Base-by-base conservation (phyloP, 768 basidiomycete species). In the Lanmaoa rubissima region DNA sequence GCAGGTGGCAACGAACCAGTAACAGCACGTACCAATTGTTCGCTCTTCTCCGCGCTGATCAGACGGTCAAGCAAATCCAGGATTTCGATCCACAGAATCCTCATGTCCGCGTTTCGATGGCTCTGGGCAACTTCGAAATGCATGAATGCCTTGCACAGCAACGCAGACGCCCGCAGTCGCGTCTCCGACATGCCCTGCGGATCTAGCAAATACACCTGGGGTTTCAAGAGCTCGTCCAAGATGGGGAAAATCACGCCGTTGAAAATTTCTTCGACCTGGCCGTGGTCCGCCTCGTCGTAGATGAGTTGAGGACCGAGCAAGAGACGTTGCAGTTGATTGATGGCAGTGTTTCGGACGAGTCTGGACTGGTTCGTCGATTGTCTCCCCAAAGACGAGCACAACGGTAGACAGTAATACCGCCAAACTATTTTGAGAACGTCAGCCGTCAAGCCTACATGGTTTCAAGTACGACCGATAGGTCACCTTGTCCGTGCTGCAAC, bases 101-200 rank as follows among this genome's bases (percentile, higher is more conserved):
- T 77, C 48, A 91, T 83, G 69, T 92, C 86, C 16, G 80, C 76
- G 42, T 80, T 76, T 12, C 73, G 75, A 59, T 81, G 78, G 45
- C 76, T 82, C 53, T 92, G 86, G 13, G 88, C 82, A 41, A 93
- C 78, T 60, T 94, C 88, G 56, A 94, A 90, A 64, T 96, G 93
- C 82, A 98, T 89, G 75, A 99, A 98, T 12, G 86, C 84, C 75
- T 97, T 97, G 81, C 94, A 97, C 35, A 97, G 77, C 54, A 98
- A 74, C n/a, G 89, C 91, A 31, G 88, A 89, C 5, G 90, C 94
- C 31, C 92, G 82, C 35, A 98, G 70, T 4, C 96, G 83, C 9
- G 92, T 95, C 74, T 98, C 96, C 4, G 88, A 83, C 85, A 98
- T 91, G 31, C 92, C 94, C 61, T 82, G 78, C 0, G 91, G 88